Evolutionary conservation across 176 grass and related monocot species (phyloP), one percentile per base, ranked within the genome.

Genomic region (Carex parvula): DNA sequence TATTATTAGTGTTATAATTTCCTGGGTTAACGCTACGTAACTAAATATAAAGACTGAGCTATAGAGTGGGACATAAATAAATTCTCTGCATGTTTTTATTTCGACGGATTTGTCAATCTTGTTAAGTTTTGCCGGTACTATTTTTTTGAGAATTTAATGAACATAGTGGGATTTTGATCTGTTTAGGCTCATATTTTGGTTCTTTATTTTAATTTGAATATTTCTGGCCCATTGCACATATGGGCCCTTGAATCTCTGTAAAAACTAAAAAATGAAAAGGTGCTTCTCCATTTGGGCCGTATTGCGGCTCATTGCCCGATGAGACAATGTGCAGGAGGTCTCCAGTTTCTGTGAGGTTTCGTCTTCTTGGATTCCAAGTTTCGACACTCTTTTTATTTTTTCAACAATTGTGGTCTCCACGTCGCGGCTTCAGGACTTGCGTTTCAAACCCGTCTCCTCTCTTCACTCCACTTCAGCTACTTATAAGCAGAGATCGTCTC

Each of bases 391-490:
- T 35, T 0, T 35, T 15, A 22, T 24, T n/a, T 74, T 50, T 52
- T 9, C n/a, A 73, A 73, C 70, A 73, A 10, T 13, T 12, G 5
- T 73, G 16, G 16, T 70, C 42, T 5, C 4, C 42, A 18, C 20
- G 52, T 21, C 6, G 6, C 0, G 11, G 5, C 9, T 6, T 0
- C 30, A 67, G 41, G 18, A 52, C 70, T 53, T 53, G 4, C 70
- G 21, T 75, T 54, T 75, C 71, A 75, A 75, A 75, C 22, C 54
- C 6, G n/a, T 74, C 46, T 16, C 4, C 46, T 75, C 71, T 53
- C 71, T 75, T 29, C 70, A 52, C 70, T 74, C 9, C 44, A 75
- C 46, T 53, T 75, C 42, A 75, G 46, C 66, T 70, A 70, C 46
- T 54, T 54, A 54, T 30, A 53, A 30, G 41, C 48, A 75, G 30